A percentile compares a stretch with the other conserved stretches of the same genome.
These are phyloP conservation scores for Alternaria sp. DNA, from an alignment of 2,329 filamentous ascomycete genomes.

Conservation along the genomic window DNA sequence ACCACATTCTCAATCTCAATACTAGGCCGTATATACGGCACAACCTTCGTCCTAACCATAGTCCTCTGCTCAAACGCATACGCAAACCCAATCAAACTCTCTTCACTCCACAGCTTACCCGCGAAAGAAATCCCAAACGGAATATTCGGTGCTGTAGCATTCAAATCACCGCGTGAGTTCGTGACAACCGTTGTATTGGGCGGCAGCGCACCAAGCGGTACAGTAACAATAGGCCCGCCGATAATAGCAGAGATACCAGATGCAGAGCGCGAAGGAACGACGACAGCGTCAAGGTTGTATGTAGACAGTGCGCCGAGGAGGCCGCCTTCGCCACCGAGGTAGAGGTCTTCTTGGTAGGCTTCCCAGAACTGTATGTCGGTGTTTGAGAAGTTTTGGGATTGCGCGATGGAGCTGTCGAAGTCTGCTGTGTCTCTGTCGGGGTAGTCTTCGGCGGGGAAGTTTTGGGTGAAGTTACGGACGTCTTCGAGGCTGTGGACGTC, in stretches of 20 bases:
- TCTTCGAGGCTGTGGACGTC: constrained; percentile 60
- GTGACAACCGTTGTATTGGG: constrained; percentile 54
- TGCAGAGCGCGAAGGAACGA: constrained; percentile 62
- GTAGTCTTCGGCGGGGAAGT: constrained; percentile 62
- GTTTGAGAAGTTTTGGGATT: constrained; percentile 59
- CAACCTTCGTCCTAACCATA: constrained; percentile 53
- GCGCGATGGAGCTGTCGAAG: constrained; percentile 62
- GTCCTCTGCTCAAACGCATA: constrained; percentile 73
- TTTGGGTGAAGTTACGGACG: constrained; percentile 63
- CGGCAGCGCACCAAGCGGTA: constrained; percentile 66
- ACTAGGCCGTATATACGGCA: constrained; percentile 57
- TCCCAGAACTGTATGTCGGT: constrained; percentile 63
- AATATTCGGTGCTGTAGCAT: constrained; percentile 60
- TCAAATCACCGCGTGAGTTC: constrained; percentile 59
- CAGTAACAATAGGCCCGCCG: constrained; percentile 66
- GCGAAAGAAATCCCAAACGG: constrained; percentile 70
- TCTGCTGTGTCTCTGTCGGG: constrained; percentile 64
- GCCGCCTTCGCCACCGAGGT: constrained; percentile 64
- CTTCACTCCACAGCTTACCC: constrained; percentile 66
- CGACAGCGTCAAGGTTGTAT: constrained; percentile 65
- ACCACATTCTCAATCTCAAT: constrained; percentile 57
- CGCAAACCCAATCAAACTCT: constrained; percentile 66
- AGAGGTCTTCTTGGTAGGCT: constrained; percentile 60
- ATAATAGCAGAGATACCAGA: constrained; percentile 60
- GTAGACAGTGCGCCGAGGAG: constrained; percentile 65